Evolutionary conservation across 2,329 filamentous ascomycete genomes (phyloP).

Genomic region (Cryphonectria carpinicola): DNA sequence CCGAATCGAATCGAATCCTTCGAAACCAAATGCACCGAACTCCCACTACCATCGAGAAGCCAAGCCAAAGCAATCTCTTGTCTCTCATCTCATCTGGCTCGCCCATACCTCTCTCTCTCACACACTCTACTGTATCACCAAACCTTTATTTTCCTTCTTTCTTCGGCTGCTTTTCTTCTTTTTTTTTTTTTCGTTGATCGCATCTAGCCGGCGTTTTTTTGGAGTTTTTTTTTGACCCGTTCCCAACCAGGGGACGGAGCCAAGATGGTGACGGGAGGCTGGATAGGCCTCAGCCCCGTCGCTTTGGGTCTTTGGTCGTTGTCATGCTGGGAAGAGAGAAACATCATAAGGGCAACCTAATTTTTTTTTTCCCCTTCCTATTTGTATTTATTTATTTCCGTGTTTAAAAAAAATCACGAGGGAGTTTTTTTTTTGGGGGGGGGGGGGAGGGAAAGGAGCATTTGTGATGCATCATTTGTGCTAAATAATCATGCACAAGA

Average conservation of each 20-base stretch:
- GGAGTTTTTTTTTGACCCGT: background rate
- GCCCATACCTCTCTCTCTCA: too few relatives aligned
- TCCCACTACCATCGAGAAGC: too few relatives aligned
- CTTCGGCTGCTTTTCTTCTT: background rate
- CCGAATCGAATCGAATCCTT: background rate
- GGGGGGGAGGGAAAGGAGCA: background rate
- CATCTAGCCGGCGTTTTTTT: constrained; percentile 11
- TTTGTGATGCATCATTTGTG: background rate
- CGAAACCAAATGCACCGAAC: too few relatives aligned
- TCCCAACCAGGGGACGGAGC: background rate
- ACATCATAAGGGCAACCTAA: constrained; percentile 5
- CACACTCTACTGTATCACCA: constrained; percentile 3
- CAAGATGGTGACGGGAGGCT: background rate
- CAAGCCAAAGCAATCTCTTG: background rate
- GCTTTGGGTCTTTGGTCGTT: background rate
- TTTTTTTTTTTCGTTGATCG: background rate
- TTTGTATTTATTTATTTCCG: too few relatives aligned
- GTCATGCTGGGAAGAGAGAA: background rate
- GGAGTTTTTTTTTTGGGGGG: background rate
- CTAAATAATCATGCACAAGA: background rate
- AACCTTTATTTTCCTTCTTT: background rate
- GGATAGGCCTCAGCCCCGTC: background rate
- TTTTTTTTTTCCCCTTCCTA: background rate
- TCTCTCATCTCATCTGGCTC: too few relatives aligned
- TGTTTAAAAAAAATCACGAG: background rate